Evolutionary conservation across 352 stramenopile species (phyloP).

Genomic region (Globisporangium spinosum): DNA sequence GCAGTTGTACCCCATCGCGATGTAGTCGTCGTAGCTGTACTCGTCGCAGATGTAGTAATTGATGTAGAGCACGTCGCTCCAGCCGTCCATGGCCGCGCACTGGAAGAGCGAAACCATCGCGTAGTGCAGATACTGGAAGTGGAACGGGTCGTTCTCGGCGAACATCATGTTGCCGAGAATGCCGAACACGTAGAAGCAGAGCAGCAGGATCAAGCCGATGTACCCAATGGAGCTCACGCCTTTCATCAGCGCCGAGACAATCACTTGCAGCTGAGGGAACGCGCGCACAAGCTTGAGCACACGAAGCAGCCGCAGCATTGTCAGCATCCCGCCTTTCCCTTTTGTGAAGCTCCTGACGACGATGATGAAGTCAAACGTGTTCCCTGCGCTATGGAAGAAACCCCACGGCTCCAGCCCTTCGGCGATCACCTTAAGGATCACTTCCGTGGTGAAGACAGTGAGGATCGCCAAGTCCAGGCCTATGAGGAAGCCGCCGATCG

Average conservation of each 20-base stretch:
- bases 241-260: slow-evolving; percentile 88
- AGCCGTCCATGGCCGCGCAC: slow-evolving; percentile 85
- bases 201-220: slow-evolving; percentile 85
- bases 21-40: slow-evolving; percentile 73
- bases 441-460: slow-evolving; percentile 71
- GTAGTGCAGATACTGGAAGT: slow-evolving; percentile 86
- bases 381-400: slow-evolving; percentile 75
- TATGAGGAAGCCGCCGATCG: slow-evolving; percentile 40
- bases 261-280: slow-evolving; percentile 87
- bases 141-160: slow-evolving; percentile 80
- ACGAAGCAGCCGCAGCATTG: slow-evolving; percentile 78
- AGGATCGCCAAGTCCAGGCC: slow-evolving; percentile 68
- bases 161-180: slow-evolving; percentile 92
- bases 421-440: slow-evolving; percentile 70
- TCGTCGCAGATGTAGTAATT: slow-evolving; percentile 88
- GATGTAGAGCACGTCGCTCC: slow-evolving; percentile 89
- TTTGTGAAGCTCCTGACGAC: slow-evolving; percentile 67
- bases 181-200: slow-evolving; percentile 91
- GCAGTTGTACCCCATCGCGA: slow-evolving; percentile 57
- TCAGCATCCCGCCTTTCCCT: slow-evolving; percentile 73
- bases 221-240: slow-evolving; percentile 86
- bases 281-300: slow-evolving; percentile 86
- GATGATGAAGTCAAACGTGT: slow-evolving; percentile 86
- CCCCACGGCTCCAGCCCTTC: slow-evolving; percentile 75
- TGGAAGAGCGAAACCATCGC: slow-evolving; percentile 90